These are phyloP conservation scores for Physaria fendleri DNA, from an alignment of 345 rosid species.

Conservation along the genomic window DNA sequence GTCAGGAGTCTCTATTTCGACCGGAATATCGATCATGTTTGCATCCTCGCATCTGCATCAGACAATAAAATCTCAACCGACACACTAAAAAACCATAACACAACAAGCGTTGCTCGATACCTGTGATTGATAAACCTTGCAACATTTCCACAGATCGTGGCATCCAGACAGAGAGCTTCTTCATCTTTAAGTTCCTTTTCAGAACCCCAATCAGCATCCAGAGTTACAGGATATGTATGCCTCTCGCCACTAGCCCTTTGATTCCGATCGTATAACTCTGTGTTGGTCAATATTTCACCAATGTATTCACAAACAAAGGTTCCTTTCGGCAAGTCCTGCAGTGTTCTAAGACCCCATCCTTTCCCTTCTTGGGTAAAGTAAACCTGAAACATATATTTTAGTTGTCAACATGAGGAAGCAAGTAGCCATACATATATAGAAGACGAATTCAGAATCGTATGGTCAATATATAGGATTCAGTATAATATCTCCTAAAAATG, in stretches of 20 bases:
- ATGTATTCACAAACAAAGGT: slow-evolving; percentile 76
- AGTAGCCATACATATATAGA: neutral
- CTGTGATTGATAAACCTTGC: slow-evolving; percentile 94
- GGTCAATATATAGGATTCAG: neutral
- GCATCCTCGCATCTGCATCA: slow-evolving; percentile 73
- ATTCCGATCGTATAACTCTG: slow-evolving; percentile 57
- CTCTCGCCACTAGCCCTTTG: slow-evolving; percentile 30
- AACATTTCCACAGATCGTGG: slow-evolving; percentile 68
- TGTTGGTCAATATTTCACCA: slow-evolving; percentile 78
- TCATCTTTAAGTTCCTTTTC: slow-evolving; percentile 55
- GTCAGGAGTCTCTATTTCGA: slow-evolving; percentile 80
- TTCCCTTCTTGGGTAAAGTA: slow-evolving; percentile 64
- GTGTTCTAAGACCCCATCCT: slow-evolving; percentile 87
- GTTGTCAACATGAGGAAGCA: slow-evolving; percentile 3
- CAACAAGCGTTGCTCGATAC: slow-evolving; percentile 28
- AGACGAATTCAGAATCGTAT: neutral
- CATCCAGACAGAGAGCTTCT: slow-evolving; percentile 83
- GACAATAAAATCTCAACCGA: neutral
- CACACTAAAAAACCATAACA: slow-evolving; percentile 3
- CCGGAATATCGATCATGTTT: slow-evolving; percentile 83
- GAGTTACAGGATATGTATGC: slow-evolving; percentile 54
- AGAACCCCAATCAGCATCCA: slow-evolving; percentile 83
- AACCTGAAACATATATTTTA: slow-evolving; percentile 43
- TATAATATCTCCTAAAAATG: neutral
- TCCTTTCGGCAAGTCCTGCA: slow-evolving; percentile 83